Base-by-base conservation (phyloP, 257 asterid genomes). In the Striga asiatica region DNA sequence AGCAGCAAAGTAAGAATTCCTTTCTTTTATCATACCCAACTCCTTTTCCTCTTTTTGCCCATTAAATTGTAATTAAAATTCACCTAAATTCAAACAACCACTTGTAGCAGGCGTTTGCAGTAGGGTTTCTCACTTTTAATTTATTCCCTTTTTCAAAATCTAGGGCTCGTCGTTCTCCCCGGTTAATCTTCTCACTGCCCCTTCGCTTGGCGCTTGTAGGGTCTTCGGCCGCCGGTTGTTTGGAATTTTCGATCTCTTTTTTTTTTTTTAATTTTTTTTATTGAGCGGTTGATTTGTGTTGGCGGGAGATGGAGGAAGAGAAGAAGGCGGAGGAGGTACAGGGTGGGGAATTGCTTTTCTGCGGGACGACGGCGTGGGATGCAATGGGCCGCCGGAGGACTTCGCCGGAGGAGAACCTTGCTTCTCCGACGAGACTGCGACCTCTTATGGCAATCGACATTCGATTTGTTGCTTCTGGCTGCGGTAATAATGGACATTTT, bases 291-390 rank as follows among this genome's bases (percentile, higher is more conserved):
- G 70, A 39, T 72, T 66, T 74, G 70, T 32, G 46, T 64, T 71
- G 74, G 71, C 78, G 74, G 78, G 82, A 79, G 74, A 87, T 91
- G 97, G 76, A 39, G 42, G 84, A 81, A 74, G 71, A 77, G 73
- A 68, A 66, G 74, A 55, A 5, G 43, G 74, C 63, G 69, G 74
- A 65, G 67, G 78, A 37, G 72, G 77, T 71, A 51, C 76, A 71
- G 64, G 85, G 88, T 20, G 99, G 99, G 12, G 97, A 88, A 83
- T 37, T 92, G 28, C 77, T 88, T 63, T 92, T 82, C 70, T 84
- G 97, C 68, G 99, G 99, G 5, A 75, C 94, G 3, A 84, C 94
- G 27, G 67, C 81, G 6, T 92, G 99, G 99, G 94, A 84, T 49
- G 71, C 75, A 13, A 60, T 92, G 77, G 99, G 99, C n/a, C 92